Base-by-base conservation (phyloP, 2,329 filamentous ascomycete species). In the Epichloe hybrida region DNA sequence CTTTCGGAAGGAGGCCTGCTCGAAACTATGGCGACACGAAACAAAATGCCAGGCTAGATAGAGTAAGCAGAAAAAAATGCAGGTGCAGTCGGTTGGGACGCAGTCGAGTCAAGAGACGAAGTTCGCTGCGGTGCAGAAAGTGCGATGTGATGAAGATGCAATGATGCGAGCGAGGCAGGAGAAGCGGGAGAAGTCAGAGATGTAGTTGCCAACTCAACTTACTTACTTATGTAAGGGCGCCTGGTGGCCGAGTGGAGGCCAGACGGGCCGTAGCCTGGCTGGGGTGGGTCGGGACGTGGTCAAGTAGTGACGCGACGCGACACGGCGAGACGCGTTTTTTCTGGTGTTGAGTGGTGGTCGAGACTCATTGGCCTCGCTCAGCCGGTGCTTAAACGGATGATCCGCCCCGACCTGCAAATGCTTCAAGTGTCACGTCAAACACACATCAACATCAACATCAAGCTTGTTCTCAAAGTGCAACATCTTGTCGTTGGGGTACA, bases 161-260 rank as follows among this genome's bases (percentile, higher is more conserved):
- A 21, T 8, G 17, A 36, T 15, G 38, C 34, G 20, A 27, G 39
- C 48, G 47, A 17, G 31, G 38, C 17, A 45, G 37, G 46, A 50
- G 34, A 50, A 41, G 27, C 39, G 21, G 31, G 31, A 53, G 42
- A 50, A 49, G 53, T 39, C 52, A 47, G 23, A 12, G 23, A 12
- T 37, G 31, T n/a, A 40, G 42, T 44, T 34, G 12, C 42, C 20
- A 5, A 20, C 21, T 27, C 2, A 20, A 20, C 15, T 7, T n/a
- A 9, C 15, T 8, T 1, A 20, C 20, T 21, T 21, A 21, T 21
- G 20, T 21, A 40, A 36, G 38, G 40, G 35, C 41, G 41, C 41
- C 31, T 12, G 48, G 48, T 38, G 45, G 39, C 41, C 27, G 41
- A 45, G 48, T 49, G 48, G 48, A 44, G 40, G 40, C 35, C 15